These are phyloP conservation scores for Leccinum pseudoinsigne DNA, from an alignment of 1,284 basidiomycete genomes.

Conservation along the genomic window DNA sequence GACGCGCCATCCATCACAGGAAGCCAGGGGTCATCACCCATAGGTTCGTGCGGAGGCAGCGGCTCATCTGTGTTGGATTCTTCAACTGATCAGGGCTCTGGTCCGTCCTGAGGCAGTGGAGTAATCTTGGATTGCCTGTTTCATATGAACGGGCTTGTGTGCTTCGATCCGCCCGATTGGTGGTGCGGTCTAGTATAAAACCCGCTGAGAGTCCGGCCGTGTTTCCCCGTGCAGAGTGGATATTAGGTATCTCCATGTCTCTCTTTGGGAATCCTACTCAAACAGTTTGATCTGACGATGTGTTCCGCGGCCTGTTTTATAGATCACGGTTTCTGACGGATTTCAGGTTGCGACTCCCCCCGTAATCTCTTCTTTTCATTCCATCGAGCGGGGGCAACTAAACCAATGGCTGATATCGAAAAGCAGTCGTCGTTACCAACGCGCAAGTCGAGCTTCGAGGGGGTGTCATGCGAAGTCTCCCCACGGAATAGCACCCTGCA, in stretches of 20 bases:
- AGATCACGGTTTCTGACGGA: conserved; percentile 17
- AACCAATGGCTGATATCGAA: conserved; percentile 30
- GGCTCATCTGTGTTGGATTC: background rate
- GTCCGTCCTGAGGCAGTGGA: conserved; percentile 4
- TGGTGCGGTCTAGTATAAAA: conserved; percentile 10
- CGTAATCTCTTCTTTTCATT: conserved; percentile 11
- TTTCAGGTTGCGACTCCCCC: conserved; percentile 15
- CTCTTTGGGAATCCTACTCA: conserved; percentile 26
- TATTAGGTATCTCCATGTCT: conserved; percentile 19
- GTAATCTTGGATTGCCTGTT: background rate
- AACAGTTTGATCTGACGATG: conserved; percentile 26
- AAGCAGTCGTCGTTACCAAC: conserved; percentile 25
- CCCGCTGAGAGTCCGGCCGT: conserved; percentile 10
- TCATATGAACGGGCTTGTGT: conserved; percentile 3
- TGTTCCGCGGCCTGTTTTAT: conserved; percentile 27
- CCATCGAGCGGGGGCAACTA: conserved; percentile 11
- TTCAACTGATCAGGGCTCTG: conserved; percentile 1
- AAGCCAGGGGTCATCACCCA: background rate
- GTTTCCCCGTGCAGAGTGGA: conserved; percentile 9
- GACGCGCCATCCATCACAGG: background rate
- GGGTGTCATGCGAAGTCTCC: conserved; percentile 18
- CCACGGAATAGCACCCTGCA: conserved; percentile 29
- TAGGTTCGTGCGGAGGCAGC: conserved; percentile 4
- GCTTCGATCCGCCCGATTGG: conserved; percentile 13
- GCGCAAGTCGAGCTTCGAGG: conserved; percentile 27